A percentile compares a stretch with the other conserved stretches of the same genome.
These are phyloP conservation scores for Cordyceps tenuipes DNA, from an alignment of 2,329 filamentous ascomycete species.

Conservation along the genomic window DNA sequence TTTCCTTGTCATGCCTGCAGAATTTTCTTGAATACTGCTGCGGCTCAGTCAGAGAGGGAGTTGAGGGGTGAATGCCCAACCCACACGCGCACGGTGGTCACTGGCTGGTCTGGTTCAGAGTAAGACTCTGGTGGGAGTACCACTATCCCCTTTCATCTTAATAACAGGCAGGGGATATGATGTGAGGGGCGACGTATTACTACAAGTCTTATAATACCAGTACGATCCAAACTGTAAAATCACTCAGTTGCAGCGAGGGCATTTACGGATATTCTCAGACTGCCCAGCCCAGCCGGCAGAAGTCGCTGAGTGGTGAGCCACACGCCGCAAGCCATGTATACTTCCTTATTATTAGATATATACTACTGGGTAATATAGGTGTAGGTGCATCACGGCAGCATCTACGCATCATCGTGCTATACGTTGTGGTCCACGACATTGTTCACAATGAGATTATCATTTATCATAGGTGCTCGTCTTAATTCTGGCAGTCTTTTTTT, in stretches of 20 bases:
- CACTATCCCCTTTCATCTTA: constrained; percentile 9
- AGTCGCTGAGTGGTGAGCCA: too few species aligned
- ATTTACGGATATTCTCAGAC: not conserved
- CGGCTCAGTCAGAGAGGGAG: not conserved
- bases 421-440: not conserved
- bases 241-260: not conserved
- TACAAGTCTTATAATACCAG: not conserved
- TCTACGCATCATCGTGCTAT: not conserved
- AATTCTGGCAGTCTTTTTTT: not conserved
- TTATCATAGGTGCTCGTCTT: not conserved
- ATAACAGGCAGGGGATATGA: not conserved
- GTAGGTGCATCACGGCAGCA: too few species aligned
- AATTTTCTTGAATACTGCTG: not conserved
- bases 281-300: not conserved
- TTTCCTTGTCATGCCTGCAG: not conserved
- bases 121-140: not conserved
- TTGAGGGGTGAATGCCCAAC: not conserved
- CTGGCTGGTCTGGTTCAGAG: too few species aligned
- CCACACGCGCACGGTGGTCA: constrained; percentile 2
- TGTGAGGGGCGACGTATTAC: not conserved
- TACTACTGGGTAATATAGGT: too few species aligned
- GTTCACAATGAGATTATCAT: too few species aligned
- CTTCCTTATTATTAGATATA: too few species aligned
- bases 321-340: too few species aligned
- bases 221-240: not conserved